Conservation (phyloP, 2,329 filamentous ascomycete genomes). For the Diaporthe aspalathi region DNA sequence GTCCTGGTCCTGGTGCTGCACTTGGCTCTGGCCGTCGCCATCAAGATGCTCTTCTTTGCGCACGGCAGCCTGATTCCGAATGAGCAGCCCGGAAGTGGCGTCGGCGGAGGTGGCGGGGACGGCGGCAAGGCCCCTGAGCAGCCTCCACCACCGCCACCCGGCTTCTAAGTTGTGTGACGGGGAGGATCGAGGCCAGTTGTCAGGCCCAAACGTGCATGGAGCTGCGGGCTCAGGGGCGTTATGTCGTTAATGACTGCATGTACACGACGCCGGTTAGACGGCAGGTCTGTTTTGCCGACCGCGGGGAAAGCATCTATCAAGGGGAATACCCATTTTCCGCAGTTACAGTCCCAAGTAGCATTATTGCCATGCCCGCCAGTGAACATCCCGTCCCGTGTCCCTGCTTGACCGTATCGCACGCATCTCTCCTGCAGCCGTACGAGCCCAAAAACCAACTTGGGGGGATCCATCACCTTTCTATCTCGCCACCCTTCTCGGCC, state of each 20-base stretch:
- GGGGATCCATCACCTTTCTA: conserved; percentile 52
- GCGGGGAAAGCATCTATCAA: conserved; percentile 14
- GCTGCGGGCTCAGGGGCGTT: conserved; percentile 21
- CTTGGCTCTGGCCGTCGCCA: conserved; percentile 89
- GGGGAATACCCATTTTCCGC: conserved; percentile 7
- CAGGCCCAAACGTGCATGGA: neutral
- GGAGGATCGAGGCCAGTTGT: neutral
- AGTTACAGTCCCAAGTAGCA: neutral
- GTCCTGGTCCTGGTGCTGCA: conserved; percentile 87
- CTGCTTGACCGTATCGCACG: neutral
- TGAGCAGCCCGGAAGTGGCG: conserved; percentile 41
- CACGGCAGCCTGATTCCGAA: conserved; percentile 71
- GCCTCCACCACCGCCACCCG: conserved; percentile 17
- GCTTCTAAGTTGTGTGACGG: conserved; percentile 15
- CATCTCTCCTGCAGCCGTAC: neutral
- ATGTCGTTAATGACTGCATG: conserved; percentile 32
- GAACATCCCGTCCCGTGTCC: neutral
- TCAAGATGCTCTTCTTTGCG: conserved; percentile 97
- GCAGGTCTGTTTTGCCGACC: conserved; percentile 13
- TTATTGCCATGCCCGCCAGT: conserved; percentile 1
- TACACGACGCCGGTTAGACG: conserved; percentile 24
- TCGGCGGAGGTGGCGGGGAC: conserved; percentile 34
- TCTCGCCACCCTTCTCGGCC: conserved; percentile 76
- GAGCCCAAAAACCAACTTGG: too few species aligned
- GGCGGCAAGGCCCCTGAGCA: conserved; percentile 19